Evolutionary conservation across 208 protist species (phyloP).

Genomic region (Wallacemonas collosoma): DNA sequence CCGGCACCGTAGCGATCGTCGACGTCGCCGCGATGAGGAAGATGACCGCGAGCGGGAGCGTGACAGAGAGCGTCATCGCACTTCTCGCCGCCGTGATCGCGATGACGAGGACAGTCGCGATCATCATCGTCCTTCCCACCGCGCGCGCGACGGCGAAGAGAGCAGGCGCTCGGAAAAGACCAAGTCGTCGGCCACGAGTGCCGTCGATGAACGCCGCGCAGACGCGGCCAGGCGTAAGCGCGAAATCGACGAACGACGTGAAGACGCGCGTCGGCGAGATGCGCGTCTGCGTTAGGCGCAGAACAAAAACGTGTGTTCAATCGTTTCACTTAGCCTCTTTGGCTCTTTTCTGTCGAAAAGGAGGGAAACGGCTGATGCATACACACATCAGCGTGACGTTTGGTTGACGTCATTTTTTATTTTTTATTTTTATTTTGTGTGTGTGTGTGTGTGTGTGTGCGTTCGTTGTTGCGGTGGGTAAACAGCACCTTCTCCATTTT

Average conservation of each 20-base stretch:
- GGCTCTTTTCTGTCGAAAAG: too few relatives aligned
- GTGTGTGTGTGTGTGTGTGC: not conserved
- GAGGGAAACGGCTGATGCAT: too few relatives aligned
- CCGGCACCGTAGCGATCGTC: constrained; percentile 16
- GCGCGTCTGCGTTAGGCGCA: not conserved
- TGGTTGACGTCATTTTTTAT: constrained; percentile 7
- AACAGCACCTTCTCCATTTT: not conserved
- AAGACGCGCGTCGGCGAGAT: constrained; percentile 13
- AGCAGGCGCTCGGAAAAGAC: not conserved
- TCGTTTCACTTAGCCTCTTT: too few relatives aligned
- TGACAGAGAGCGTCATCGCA: constrained; percentile 7
- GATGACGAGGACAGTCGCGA: constrained; percentile 7
- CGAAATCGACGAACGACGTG: constrained; percentile 13
- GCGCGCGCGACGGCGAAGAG: not conserved
- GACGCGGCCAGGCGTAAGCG: not conserved
- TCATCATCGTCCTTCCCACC: too few relatives aligned
- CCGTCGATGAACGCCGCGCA: not conserved
- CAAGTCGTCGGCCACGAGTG: not conserved
- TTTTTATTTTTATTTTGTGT: constrained; percentile 17
- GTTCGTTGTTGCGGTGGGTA: not conserved
- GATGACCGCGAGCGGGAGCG: constrained; percentile 23
- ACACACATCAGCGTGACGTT: not conserved
- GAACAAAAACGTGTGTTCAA: not conserved
- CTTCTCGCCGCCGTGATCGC: constrained; percentile 15
- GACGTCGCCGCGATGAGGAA: not conserved